phyloP scores from a whole-genome alignment of 768 basidiomycete species.

The Russula olivacea region DNA sequence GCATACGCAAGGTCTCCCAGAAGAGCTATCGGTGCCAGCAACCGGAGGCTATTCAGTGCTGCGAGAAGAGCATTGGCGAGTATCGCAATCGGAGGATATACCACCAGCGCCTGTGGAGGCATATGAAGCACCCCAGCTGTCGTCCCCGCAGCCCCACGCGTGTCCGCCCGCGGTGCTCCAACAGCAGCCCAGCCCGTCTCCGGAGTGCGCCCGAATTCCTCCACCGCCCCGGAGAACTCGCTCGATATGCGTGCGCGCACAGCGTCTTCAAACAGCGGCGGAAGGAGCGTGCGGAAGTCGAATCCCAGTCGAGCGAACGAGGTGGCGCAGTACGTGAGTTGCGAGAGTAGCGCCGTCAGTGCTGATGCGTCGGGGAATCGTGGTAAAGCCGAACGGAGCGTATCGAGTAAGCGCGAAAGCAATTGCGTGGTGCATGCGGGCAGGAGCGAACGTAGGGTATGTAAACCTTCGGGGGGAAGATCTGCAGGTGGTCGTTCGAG shows the following conservation, averaged over 20 bases:
- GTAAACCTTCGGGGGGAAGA: constrained; percentile 28
- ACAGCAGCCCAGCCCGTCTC: constrained; percentile 17
- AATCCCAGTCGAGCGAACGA: constrained; percentile 90
- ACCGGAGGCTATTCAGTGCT: constrained; percentile 72
- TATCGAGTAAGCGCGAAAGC: constrained; percentile 60
- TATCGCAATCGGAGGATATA: constrained; percentile 43
- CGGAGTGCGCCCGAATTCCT: constrained; percentile 23
- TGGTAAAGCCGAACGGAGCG: constrained; percentile 56
- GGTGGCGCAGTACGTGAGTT: constrained; percentile 87
- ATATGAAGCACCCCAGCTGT: constrained; percentile 40
- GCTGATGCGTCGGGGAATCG: constrained; percentile 49
- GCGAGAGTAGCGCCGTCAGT: constrained; percentile 80
- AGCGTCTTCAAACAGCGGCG: constrained; percentile 58
- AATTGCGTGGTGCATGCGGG: constrained; percentile 60
- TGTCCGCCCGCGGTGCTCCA: constrained; percentile 24
- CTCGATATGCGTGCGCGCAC: constrained; percentile 51
- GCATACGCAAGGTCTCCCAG: constrained; percentile 41
- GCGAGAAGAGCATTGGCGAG: constrained; percentile 68
- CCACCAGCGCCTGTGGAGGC: constrained; percentile 64
- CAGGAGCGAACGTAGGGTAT: constrained; percentile 48
- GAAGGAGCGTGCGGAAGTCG: constrained; percentile 73
- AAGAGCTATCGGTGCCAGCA: constrained; percentile 68
- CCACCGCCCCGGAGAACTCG: constrained; percentile 43
- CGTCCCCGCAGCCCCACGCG: constrained; percentile 23
- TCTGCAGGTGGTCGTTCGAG: constrained; percentile 52